Conservation (phyloP, 805 yeast genomes). For the Kodamaea fukazawae region DNA sequence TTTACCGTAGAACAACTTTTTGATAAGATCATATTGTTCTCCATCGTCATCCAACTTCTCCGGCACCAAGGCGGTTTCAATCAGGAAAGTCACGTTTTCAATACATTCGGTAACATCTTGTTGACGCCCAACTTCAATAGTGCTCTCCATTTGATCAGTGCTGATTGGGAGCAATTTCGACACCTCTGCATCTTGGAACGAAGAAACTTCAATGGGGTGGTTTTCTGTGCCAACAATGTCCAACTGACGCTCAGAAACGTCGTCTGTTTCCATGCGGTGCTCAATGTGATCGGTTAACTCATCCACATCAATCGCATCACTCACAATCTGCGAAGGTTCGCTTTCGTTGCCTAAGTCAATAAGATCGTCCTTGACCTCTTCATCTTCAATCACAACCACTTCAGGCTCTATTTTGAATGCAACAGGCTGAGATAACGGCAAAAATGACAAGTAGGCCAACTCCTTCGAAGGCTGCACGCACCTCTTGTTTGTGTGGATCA, state of each 20-base stretch:
- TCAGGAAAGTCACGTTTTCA: constrained; percentile 85
- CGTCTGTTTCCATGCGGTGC: too few relatives aligned
- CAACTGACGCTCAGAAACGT: background rate
- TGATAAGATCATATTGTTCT: constrained; percentile 82
- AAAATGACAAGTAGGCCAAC: constrained; percentile 82
- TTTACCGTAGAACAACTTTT: constrained; percentile 79
- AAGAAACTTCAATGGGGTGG: background rate
- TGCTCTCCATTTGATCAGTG: constrained; percentile 67
- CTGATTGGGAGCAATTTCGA: constrained; percentile 36
- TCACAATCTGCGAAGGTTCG: background rate
- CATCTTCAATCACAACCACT: background rate
- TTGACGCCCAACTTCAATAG: constrained; percentile 82
- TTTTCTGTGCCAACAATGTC: background rate
- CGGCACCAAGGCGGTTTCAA: constrained; percentile 84
- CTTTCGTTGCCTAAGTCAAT: background rate
- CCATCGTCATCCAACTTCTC: constrained; percentile 59
- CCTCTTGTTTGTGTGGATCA: constrained; percentile 60
- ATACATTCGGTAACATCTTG: constrained; percentile 98
- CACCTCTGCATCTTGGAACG: background rate
- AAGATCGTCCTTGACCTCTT: background rate
- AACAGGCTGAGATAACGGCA: constrained; percentile 67
- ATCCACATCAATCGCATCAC: background rate
- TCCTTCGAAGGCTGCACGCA: constrained; percentile 81
- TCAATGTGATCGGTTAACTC: background rate
- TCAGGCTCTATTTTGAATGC: constrained; percentile 43